phyloP scores from a whole-genome alignment of 495 filamentous ascomycete genomes.

The Aspergillus campestris region DNA sequence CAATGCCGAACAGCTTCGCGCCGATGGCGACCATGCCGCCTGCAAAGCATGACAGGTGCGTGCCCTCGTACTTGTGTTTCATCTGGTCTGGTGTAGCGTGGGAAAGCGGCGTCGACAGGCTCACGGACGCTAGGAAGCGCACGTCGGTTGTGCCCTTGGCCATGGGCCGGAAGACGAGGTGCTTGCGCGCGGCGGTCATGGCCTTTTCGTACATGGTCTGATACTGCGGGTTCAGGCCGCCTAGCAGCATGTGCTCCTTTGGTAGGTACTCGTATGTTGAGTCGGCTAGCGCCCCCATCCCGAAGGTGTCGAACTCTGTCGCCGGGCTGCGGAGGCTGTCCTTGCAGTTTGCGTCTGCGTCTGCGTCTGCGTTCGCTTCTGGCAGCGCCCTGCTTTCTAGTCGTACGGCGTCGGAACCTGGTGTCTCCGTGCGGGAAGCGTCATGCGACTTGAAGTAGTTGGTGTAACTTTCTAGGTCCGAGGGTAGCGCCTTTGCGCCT shows the following conservation, averaged over 20 bases:
- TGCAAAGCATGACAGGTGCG: slow-evolving; percentile 81
- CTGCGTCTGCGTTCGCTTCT: slow-evolving; percentile 1
- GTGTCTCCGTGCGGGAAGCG: no score
- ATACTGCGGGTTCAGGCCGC: slow-evolving; percentile 76
- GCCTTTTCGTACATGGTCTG: slow-evolving; percentile 68
- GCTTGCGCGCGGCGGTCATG: slow-evolving; percentile 59
- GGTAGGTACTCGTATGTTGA: slow-evolving; percentile 94
- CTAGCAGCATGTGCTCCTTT: slow-evolving; percentile 69
- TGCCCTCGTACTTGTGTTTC: slow-evolving; percentile 48
- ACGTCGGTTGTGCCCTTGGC: slow-evolving; percentile 62
- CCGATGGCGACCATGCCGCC: slow-evolving; percentile 93
- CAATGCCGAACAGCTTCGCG: slow-evolving; percentile 74
- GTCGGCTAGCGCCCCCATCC: slow-evolving; percentile 77
- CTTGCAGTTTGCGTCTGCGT: slow-evolving; percentile 16
- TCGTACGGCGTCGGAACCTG: not conserved
- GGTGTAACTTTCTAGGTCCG: no score
- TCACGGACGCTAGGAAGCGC: slow-evolving; percentile 59
- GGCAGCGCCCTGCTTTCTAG: not conserved
- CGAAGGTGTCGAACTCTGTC: slow-evolving; percentile 40
- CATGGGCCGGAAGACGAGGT: slow-evolving; percentile 84
- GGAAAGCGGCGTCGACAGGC: slow-evolving; percentile 20
- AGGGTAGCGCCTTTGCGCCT: no score
- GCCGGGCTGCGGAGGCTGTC: slow-evolving; percentile 19
- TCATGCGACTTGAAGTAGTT: no score
- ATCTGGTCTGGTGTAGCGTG: slow-evolving; percentile 24